phyloP scores from a whole-genome alignment of 2,329 filamentous ascomycete genomes.

The Monosporascus ibericus region DNA sequence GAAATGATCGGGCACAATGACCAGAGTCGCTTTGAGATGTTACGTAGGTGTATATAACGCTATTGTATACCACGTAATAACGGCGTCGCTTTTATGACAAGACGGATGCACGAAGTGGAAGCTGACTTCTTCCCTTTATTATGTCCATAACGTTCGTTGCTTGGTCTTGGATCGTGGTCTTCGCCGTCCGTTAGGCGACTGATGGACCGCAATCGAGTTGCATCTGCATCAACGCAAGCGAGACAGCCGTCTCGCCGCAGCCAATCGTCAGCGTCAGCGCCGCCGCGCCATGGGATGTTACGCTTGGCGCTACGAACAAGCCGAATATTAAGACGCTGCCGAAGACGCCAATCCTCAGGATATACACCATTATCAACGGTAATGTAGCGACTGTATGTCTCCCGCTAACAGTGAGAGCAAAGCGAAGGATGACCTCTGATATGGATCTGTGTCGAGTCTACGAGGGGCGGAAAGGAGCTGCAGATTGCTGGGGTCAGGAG shows the following conservation, averaged over 20 bases:
- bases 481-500: background rate
- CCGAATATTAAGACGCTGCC: slow-evolving; percentile 25
- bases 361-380: too few relatives aligned
- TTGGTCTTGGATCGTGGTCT: slow-evolving; percentile 18
- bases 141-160: slow-evolving; percentile 32
- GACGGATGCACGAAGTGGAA: slow-evolving; percentile 26
- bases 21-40: slow-evolving; percentile 30
- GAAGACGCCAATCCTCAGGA: too few relatives aligned
- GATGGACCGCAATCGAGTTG: slow-evolving; percentile 17
- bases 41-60: too few relatives aligned
- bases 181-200: slow-evolving; percentile 6
- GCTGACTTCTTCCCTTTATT: slow-evolving; percentile 18
- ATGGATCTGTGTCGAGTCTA: too few relatives aligned
- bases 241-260: slow-evolving; percentile 38
- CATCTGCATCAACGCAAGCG: slow-evolving; percentile 29
- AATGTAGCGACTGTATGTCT: too few relatives aligned
- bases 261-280: slow-evolving; percentile 39
- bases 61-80: too few relatives aligned
- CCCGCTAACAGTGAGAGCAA: too few relatives aligned
- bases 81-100: too few relatives aligned
- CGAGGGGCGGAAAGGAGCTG: too few relatives aligned
- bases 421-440: too few relatives aligned
- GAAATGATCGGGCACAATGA: slow-evolving; percentile 35
- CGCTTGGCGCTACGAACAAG: slow-evolving; percentile 25
- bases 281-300: slow-evolving; percentile 25